Evolutionary conservation across 2,329 filamentous ascomycete species (phyloP), one percentile per base, ranked within the genome.

Genomic region (Ophiocordyceps sinensis): DNA sequence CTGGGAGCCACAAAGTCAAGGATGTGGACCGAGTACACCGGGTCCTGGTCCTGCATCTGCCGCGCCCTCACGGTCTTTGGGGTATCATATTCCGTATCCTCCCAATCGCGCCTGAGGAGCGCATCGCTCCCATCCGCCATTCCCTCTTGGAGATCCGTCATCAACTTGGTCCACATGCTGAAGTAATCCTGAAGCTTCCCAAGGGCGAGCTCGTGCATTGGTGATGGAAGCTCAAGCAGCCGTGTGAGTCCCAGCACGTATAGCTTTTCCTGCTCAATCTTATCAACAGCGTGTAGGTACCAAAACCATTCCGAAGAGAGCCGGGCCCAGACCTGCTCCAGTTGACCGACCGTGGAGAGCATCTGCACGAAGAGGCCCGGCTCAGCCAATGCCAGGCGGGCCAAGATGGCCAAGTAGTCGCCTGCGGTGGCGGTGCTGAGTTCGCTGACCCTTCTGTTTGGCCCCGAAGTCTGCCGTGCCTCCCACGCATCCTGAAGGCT

Each of bases 361-460:
- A 77, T 64, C 15, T 73, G 67, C 5, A 79, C 64, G 49, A 94
- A 82, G 2, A 83, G 65, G 3, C 62, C 61, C 1, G 88, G 85
- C 31, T 82, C 82, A 1, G 79, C 78, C 2, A 94, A 64, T 0
- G 80, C 75, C 14, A 96, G 71, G 1, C 88, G 81, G 2, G 85
- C 80, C 2, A 98, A 69, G 2, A 96, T 77, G 5, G 77, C 75
- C 53, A 94, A 82, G 57, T 94, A 94, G 55, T 94, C 85, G 0
- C 83, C 83, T 54, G 94, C 79, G 1, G 84, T 79, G 11, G 87
- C 71, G 12, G 79, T 77, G 50, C 82, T 81, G 29, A 95, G 73
- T 28, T 76, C 74, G 34, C 79, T 73, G 17, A 75, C 68, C 49
- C 73, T 82, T 23, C 73, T 73, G 52, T 85, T 83, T 0, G 89